Evolutionary conservation across 805 yeast genomes (phyloP).

Genomic region (Nakazawaea ishiwadae): DNA sequence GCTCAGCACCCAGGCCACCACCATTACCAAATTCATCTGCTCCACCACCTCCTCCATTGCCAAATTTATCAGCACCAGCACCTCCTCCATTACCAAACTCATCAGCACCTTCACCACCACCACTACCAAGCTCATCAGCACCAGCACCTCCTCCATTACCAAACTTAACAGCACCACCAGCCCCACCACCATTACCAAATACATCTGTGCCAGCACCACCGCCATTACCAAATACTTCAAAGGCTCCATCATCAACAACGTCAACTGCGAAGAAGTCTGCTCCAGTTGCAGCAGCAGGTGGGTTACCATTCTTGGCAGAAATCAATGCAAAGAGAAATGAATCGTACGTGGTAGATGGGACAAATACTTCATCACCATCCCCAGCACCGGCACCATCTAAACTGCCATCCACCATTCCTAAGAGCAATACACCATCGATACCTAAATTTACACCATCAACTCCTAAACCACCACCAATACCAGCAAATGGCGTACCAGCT

Average conservation of each 20-base stretch:
- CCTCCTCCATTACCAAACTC: constrained; percentile 16
- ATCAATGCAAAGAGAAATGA: constrained; percentile 54
- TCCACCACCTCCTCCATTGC: constrained; percentile 15
- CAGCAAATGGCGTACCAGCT: constrained; percentile 15
- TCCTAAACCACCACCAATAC: constrained; percentile 12
- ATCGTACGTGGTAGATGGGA: constrained; percentile 39
- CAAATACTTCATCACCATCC: constrained; percentile 11
- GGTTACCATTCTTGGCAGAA: constrained; percentile 53
- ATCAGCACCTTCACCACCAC: constrained; percentile 14
- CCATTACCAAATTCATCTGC: constrained; percentile 19
- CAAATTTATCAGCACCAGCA: constrained; percentile 15
- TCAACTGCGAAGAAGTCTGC: constrained; percentile 18
- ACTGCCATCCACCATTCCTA: constrained; percentile 15
- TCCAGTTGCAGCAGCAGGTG: constrained; percentile 30
- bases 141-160: constrained; percentile 20
- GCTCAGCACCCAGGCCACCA: constrained; percentile 3
- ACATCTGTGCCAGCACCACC: constrained; percentile 18
- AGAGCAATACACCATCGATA: constrained; percentile 17
- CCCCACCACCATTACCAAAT: constrained; percentile 18
- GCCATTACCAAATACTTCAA: constrained; percentile 20
- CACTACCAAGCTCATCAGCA: constrained; percentile 18
- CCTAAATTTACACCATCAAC: constrained; percentile 9
- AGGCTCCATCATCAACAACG: constrained; percentile 21
- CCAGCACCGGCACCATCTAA: constrained; percentile 17
- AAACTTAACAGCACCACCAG: constrained; percentile 10